These are phyloP conservation scores for Myochromella boudieri DNA, from an alignment of 768 basidiomycete species.

Conservation along the genomic window DNA sequence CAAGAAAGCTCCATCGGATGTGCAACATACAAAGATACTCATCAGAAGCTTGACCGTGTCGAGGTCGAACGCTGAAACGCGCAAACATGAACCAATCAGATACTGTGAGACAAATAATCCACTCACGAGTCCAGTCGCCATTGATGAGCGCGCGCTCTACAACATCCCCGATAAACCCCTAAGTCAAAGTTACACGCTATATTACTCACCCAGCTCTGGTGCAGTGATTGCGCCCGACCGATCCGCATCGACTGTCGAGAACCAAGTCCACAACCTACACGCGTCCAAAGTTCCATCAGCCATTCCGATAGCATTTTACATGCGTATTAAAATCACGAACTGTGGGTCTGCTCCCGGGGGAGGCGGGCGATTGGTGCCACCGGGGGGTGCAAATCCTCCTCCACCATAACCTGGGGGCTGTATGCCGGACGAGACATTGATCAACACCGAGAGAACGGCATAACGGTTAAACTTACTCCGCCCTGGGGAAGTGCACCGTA, in stretches of 20 bases:
- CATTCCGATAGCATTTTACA: not conserved
- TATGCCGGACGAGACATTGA: not conserved
- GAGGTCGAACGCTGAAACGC: conserved; percentile 66
- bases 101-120: not conserved
- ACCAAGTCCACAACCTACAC: conserved; percentile 79
- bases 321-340: conserved; percentile 39
- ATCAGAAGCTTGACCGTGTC: conserved; percentile 87
- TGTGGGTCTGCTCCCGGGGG: conserved; percentile 75
- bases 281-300: conserved; percentile 2
- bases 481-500: conserved; percentile 21
- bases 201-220: conserved; percentile 61
- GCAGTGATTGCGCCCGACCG: conserved; percentile 67
- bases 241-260: conserved; percentile 66
- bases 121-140: conserved; percentile 78
- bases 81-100: not conserved
- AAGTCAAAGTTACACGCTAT: not conserved
- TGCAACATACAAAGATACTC: conserved; percentile 75
- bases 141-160: conserved; percentile 49
- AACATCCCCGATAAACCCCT: not conserved
- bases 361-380: conserved; percentile 37
- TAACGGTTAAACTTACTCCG: conserved; percentile 9
- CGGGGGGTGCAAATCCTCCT: conserved; percentile 37
- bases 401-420: conserved; percentile 36
- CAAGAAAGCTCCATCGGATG: not conserved
- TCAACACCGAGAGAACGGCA: not conserved